Percentiles rank a stretch among this genome's conserved stretches.
Evolutionary conservation across 495 filamentous ascomycete genomes (phyloP).

Genomic region (Lasiosphaeria miniovina): DNA sequence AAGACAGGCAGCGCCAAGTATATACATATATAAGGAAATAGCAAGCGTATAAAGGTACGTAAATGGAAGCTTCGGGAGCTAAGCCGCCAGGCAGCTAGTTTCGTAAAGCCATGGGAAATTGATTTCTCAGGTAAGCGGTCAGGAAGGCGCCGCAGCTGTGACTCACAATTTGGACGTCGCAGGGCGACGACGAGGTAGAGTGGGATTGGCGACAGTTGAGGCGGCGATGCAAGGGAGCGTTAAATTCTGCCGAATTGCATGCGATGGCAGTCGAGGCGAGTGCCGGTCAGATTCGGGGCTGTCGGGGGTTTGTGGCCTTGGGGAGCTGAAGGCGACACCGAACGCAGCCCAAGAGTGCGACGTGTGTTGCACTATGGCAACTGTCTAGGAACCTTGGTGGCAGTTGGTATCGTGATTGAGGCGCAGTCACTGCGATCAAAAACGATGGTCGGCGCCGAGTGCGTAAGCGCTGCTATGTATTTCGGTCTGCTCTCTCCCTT

Average conservation of each 20-base stretch:
- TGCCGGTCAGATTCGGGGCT: conserved; percentile 11
- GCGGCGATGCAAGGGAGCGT: conserved; percentile 35
- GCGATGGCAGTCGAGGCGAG: conserved; percentile 19
- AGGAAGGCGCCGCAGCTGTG: conserved; percentile 32
- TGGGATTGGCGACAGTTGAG: conserved; percentile 34
- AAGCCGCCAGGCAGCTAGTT: conserved; percentile 13
- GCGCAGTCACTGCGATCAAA: conserved; percentile 21
- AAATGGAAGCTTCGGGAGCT: conserved; percentile 10
- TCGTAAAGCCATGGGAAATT: conserved; percentile 14
- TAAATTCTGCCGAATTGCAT: conserved; percentile 37
- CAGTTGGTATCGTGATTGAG: conserved; percentile 14
- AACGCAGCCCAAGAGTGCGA: conserved; percentile 7
- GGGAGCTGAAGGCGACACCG: conserved; percentile 25
- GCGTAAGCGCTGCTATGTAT: conserved; percentile 7
- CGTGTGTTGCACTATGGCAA: conserved; percentile 10
- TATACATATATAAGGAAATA: not conserved
- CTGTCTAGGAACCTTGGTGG: conserved; percentile 2
- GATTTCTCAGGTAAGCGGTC: conserved; percentile 19
- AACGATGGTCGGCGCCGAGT: conserved; percentile 10
- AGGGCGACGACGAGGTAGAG: conserved; percentile 20
- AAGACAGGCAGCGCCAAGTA: not conserved
- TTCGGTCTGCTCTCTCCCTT: not conserved
- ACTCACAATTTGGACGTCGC: conserved; percentile 42
- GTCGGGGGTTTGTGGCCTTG: conserved; percentile 15
- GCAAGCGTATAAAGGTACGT: not conserved